Evolutionary conservation across 2,329 filamentous ascomycete genomes (phyloP).

Genomic region (Lecanicillium sp.): DNA sequence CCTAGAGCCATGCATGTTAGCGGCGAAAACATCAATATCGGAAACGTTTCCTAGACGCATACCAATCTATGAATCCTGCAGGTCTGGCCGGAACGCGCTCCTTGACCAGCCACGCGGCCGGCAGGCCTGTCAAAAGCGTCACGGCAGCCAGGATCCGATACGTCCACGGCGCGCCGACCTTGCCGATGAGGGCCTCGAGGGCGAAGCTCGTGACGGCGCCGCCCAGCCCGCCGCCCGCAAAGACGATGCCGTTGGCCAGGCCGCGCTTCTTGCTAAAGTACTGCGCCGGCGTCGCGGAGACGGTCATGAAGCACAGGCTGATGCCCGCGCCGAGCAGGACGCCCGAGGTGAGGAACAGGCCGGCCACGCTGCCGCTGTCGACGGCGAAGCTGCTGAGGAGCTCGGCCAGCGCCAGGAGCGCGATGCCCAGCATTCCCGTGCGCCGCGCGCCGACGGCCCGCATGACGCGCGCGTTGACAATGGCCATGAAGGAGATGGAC

Average conservation of each 20-base stretch:
- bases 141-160: constrained; percentile 14
- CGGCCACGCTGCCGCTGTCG: constrained; percentile 5
- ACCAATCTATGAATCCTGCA: constrained; percentile 40
- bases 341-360: constrained; percentile 14
- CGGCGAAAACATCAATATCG: too few relatives aligned
- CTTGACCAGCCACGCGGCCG: constrained; percentile 12
- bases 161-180: constrained; percentile 14
- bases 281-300: constrained; percentile 15
- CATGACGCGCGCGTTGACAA: constrained; percentile 7
- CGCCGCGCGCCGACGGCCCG: constrained; percentile 2
- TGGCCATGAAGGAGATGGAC: constrained; percentile 8
- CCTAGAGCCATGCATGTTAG: too few relatives aligned
- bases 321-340: constrained; percentile 13
- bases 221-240: constrained; percentile 16
- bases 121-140: constrained; percentile 13
- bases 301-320: constrained; percentile 14
- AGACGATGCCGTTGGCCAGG: constrained; percentile 16
- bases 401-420: not conserved
- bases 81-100: constrained; percentile 24
- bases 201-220: constrained; percentile 16
- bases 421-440: constrained; percentile 6
- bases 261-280: constrained; percentile 15
- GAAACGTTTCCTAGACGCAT: too few relatives aligned
- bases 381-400: constrained; percentile 9
- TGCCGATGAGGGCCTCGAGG: constrained; percentile 9